Evolutionary conservation across 768 basidiomycete species (phyloP).

Genomic region (Kwoniella dendrophila): DNA sequence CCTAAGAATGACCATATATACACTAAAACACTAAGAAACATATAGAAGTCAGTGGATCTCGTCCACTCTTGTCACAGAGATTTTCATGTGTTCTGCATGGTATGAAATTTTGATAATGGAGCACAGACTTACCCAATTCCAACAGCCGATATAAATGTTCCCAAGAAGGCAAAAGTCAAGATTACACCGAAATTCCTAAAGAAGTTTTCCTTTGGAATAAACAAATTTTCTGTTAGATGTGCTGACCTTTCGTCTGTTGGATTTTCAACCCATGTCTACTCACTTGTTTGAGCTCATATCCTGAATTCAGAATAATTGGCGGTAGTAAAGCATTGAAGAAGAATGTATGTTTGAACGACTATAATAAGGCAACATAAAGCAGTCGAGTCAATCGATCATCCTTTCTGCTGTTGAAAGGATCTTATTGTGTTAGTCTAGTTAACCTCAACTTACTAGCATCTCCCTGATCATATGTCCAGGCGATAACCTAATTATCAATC

Average conservation of each 20-base stretch:
- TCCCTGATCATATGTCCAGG: constrained; percentile 93
- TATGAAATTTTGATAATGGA: not conserved
- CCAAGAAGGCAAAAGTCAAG: constrained; percentile 77
- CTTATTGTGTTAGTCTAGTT: not conserved
- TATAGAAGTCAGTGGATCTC: not conserved
- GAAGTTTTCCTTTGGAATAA: constrained; percentile 85
- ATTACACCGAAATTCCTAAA: constrained; percentile 98
- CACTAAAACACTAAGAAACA: constrained; percentile 70
- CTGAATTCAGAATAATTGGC: constrained; percentile 96
- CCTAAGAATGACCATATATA: constrained; percentile 94
- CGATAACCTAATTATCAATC: constrained; percentile 81
- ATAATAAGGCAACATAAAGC: not conserved
- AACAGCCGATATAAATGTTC: constrained; percentile 94
- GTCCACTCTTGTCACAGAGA: too few relatives aligned
- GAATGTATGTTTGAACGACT: constrained; percentile 95
- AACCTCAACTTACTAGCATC: constrained; percentile 78
- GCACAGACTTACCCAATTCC: constrained; percentile 81
- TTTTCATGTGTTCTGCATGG: too few relatives aligned
- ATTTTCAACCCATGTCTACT: too few relatives aligned
- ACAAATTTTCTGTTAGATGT: too few relatives aligned
- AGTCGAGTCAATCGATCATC: too few relatives aligned
- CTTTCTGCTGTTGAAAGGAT: not conserved
- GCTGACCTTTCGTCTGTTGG: too few relatives aligned
- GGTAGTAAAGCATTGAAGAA: constrained; percentile 98
- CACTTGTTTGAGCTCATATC: constrained; percentile 95